Evolutionary conservation across 768 basidiomycete genomes (phyloP), one percentile per base, ranked within the genome.

Genomic region (Pulveroboletus sp.): DNA sequence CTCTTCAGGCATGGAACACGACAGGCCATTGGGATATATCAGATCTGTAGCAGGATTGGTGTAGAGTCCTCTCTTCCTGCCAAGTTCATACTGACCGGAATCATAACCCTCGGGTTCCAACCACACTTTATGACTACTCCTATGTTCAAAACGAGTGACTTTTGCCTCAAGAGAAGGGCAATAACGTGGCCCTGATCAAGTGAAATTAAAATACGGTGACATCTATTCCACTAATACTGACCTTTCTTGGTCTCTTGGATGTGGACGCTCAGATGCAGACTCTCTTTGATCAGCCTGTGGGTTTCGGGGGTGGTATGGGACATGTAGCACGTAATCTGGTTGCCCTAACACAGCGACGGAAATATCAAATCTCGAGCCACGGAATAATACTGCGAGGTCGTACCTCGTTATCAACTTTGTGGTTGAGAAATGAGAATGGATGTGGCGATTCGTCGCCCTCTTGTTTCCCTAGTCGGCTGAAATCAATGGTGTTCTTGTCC

Each of bases 71-170:
- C 31, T 12, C 14, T 11, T 6, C 12, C n/a, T n/a, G 31, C 27
- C 13, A 23, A 19, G 43, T 31, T 7, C 5, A n/a, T n/a, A 5
- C 62, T 25, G 35, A 89, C 91, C 84, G 14, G 91, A 89, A 59
- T 91, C 88, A 50, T 90, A 93, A 1, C 93, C 93, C 62, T 95
- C 93, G 0, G 91, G 93, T 62, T 95, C 93, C 4, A 95, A 72
- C 91, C 92, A 95, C 35, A 94, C 77, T 2, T 69, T 82, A 59
- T 95, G 93, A 5, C 70, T 69, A 6, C 72, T 68, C 65, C 87
- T 91, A 51, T 87, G 69, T 4, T 78, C 78, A 63, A 94, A 94
- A 12, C 90, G 80, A 33, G 82, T 72, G 9, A 95, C 80, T 64
- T 95, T 95, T 10, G 89, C 81, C 65, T 95, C 93, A 1, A 95